Conservation (phyloP, 257 asterid species). For the Nicotiana sylvestris region DNA sequence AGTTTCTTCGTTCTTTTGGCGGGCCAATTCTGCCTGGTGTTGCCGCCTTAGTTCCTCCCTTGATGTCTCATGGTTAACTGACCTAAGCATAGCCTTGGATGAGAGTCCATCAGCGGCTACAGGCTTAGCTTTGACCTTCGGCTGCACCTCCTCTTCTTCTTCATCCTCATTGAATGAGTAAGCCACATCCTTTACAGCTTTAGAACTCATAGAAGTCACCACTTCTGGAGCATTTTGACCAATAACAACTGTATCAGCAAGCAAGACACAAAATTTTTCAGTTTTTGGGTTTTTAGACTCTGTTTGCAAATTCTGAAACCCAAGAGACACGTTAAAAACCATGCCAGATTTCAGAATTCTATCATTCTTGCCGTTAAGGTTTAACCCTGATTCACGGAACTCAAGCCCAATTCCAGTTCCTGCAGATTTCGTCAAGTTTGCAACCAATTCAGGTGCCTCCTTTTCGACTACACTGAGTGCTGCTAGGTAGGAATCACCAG, state of each 20-base stretch:
- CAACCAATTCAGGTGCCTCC: conserved; percentile 30
- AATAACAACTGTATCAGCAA: conserved; percentile 29
- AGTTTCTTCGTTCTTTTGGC: conserved; percentile 29
- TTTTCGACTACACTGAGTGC: conserved; percentile 22
- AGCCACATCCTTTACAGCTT: conserved; percentile 32
- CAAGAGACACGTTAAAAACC: conserved; percentile 29
- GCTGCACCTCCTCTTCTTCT: conserved; percentile 24
- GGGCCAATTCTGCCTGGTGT: conserved; percentile 34
- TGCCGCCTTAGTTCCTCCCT: conserved; percentile 29
- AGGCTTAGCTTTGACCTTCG: conserved; percentile 14
- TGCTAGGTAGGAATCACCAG: conserved; percentile 21
- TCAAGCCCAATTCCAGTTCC: conserved; percentile 35
- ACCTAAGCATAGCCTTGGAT: conserved; percentile 30
- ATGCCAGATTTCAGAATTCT: conserved; percentile 24
- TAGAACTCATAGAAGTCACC: conserved; percentile 26
- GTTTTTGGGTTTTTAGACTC: conserved; percentile 27
- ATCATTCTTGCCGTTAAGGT: conserved; percentile 24
- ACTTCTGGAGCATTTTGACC: conserved; percentile 23
- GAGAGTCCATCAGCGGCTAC: conserved; percentile 10
- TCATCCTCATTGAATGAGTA: conserved; percentile 30
- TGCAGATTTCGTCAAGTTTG: conserved; percentile 24
- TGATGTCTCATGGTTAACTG: conserved; percentile 29
- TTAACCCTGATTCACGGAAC: conserved; percentile 31
- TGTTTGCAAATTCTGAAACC: conserved; percentile 28
- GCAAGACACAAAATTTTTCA: conserved; percentile 19